phyloP scores from a whole-genome alignment of 2,329 filamentous ascomycete species.

The Cercospora sp. region DNA sequence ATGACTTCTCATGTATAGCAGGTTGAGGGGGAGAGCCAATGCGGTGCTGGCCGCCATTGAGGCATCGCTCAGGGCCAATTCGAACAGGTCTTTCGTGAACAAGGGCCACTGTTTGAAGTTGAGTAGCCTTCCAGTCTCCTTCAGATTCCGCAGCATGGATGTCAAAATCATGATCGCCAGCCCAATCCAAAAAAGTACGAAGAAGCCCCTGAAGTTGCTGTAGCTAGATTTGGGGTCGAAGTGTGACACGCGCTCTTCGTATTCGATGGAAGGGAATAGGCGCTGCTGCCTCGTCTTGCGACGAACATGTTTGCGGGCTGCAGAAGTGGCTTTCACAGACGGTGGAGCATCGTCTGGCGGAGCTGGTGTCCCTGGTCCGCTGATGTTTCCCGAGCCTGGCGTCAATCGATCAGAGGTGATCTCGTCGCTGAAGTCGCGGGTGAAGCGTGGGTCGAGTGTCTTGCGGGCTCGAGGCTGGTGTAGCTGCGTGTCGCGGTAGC shows the following conservation, averaged over 20 bases:
- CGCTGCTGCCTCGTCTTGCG: constrained; percentile 63
- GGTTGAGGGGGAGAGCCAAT: constrained; percentile 21
- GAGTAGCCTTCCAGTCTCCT: constrained; percentile 86
- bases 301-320: constrained; percentile 78
- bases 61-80: constrained; percentile 78
- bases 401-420: constrained; percentile 13
- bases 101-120: constrained; percentile 83
- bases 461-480: constrained; percentile 32
- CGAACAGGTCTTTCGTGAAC: constrained; percentile 85
- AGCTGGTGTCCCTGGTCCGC: constrained; percentile 66
- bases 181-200: constrained; percentile 96
- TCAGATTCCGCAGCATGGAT: constrained; percentile 87
- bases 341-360: constrained; percentile 88
- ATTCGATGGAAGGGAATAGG: constrained; percentile 91
- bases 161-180: constrained; percentile 96
- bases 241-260: constrained; percentile 85
- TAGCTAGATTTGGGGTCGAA: constrained; percentile 93
- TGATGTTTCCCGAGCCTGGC: constrained; percentile 23
- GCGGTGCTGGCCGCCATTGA: constrained; percentile 59
- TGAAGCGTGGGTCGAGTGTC: constrained; percentile 26
- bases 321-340: constrained; percentile 81
- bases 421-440: constrained; percentile 25
- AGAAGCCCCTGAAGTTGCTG: constrained; percentile 94
- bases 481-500: constrained; percentile 12
- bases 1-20: constrained; percentile 36